Evolutionary conservation across 2,329 filamentous ascomycete species (phyloP).

Genomic region (Aplosporella prunicola): DNA sequence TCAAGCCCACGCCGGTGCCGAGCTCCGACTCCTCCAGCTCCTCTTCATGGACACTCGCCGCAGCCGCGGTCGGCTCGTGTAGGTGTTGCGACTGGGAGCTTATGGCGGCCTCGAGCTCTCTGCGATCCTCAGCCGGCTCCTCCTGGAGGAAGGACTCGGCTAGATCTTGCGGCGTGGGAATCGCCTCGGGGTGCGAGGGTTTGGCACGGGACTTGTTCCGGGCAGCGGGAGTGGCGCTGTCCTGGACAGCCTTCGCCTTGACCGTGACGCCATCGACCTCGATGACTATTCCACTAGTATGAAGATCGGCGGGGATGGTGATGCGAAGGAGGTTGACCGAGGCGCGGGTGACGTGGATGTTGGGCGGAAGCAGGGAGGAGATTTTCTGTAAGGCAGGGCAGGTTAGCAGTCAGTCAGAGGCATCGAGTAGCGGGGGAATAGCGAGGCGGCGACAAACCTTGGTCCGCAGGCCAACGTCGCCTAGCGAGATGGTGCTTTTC

Average conservation of each 20-base stretch:
- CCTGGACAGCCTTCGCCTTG: constrained; percentile 26
- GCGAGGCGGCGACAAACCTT: constrained; percentile 46
- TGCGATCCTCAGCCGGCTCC: constrained; percentile 56
- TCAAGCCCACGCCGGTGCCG: constrained; percentile 37
- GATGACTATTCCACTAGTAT: constrained; percentile 70
- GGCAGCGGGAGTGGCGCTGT: background rate
- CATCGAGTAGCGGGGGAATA: background rate
- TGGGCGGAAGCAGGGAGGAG: constrained; percentile 55
- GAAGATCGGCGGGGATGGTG: constrained; percentile 80
- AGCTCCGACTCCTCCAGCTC: constrained; percentile 4
- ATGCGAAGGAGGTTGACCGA: constrained; percentile 67
- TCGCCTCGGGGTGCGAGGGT: constrained; percentile 20
- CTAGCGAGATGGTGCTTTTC: constrained; percentile 74
- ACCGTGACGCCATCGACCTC: constrained; percentile 76
- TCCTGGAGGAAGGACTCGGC: constrained; percentile 71
- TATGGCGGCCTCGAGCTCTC: constrained; percentile 59
- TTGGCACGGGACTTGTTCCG: constrained; percentile 16
- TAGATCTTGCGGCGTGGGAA: constrained; percentile 63
- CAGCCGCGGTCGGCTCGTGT: constrained; percentile 41
- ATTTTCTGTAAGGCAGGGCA: constrained; percentile 55
- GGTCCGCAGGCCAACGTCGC: constrained; percentile 72
- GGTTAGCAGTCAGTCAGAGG: constrained; percentile 15
- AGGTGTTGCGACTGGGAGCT: constrained; percentile 53
- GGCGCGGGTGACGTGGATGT: constrained; percentile 62
- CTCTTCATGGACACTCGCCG: constrained; percentile 45